Evolutionary conservation across 257 asterid species (phyloP), one percentile per base, ranked within the genome.

Genomic region (Ilex asprella): DNA sequence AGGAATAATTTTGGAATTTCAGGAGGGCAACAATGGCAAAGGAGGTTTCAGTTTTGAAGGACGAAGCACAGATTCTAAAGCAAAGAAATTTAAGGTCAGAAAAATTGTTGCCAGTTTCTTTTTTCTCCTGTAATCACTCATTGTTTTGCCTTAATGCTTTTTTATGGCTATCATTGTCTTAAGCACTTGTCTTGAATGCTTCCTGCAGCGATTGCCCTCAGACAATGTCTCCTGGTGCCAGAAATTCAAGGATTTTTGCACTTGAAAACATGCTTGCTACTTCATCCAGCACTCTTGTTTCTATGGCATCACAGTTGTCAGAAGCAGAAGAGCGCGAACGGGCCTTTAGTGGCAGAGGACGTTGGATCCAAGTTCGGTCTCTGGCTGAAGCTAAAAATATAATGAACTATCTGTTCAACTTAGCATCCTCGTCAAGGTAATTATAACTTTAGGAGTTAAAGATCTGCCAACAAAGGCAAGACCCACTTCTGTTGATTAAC

Each of bases 321-420:
- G 99, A 93, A 77, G 99, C 95, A 16, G 97, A 85, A 78, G 99
- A 93, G 81, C 88, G 96, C 59, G 99, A 89, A 60, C 84, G 97
- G 13, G 84, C 97, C 63, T 89, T 85, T 73, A 84, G 94, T 77
- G 97, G 97, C 56, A 75, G 86, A 72, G 99, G 96, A 57, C 77
- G 99, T 71, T 93, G 97, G 99, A 89, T 84, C 73, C 97, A 89
- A 76, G 87, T 93, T 54, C 89, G 94, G 56, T 75, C 95, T 64
- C 82, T 93, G 51, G 81, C 95, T 43, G 99, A 93, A 70, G 96
- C 97, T 3, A 89, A 82, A 80, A 76, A 82, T 65, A 76, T 89
- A 55, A 89, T 93, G 99, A 86, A 93, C 73, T 84, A 77, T 69
- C 82, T 93, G 46, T 85, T 87, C 49, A 84, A 87, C 79, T 73